Evolutionary conservation across 2,329 filamentous ascomycete genomes (phyloP).

Genomic region (Alternaria viburni): DNA sequence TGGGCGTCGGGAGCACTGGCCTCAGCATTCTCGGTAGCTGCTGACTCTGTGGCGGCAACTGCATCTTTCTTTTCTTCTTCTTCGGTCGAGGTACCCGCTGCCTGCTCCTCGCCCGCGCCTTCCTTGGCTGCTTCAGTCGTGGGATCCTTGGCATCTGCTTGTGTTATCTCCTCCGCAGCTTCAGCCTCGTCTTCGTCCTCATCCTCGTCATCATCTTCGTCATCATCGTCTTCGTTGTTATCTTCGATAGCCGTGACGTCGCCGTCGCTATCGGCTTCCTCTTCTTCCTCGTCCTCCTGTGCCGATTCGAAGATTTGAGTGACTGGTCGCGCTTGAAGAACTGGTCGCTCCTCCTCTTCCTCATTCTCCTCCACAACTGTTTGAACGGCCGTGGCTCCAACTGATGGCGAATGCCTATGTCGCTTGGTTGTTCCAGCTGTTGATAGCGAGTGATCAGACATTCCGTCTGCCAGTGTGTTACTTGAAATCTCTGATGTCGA

Average conservation of each 20-base stretch:
- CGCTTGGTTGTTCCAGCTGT: conserved; percentile 76
- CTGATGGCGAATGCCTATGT: conserved; percentile 82
- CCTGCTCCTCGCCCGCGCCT: conserved; percentile 22
- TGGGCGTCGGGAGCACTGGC: conserved; percentile 1
- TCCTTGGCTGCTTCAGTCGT: conserved; percentile 25
- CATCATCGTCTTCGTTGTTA: conserved; percentile 21
- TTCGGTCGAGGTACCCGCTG: conserved; percentile 15
- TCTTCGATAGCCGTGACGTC: conserved; percentile 23
- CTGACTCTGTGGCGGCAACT: conserved; percentile 9
- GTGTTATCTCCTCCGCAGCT: conserved; percentile 26
- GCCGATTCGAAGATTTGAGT: conserved; percentile 26
- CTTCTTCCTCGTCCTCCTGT: conserved; percentile 11
- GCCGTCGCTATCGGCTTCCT: conserved; percentile 9
- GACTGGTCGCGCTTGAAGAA: conserved; percentile 16
- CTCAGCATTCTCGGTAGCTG: conserved; percentile 1
- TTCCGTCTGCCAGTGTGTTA: conserved; percentile 27
- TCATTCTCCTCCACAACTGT: conserved; percentile 86
- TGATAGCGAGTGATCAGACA: conserved; percentile 56
- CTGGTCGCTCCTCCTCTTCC: conserved; percentile 61
- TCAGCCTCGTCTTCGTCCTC: conserved; percentile 15
- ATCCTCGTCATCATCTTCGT: conserved; percentile 19
- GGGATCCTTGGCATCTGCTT: conserved; percentile 11
- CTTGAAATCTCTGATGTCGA: conserved; percentile 28
- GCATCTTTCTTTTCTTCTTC: conserved; percentile 13
- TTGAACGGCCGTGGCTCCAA: conserved; percentile 73